phyloP scores from a whole-genome alignment of 2,329 filamentous ascomycete species.

The Claviceps spartinae region DNA sequence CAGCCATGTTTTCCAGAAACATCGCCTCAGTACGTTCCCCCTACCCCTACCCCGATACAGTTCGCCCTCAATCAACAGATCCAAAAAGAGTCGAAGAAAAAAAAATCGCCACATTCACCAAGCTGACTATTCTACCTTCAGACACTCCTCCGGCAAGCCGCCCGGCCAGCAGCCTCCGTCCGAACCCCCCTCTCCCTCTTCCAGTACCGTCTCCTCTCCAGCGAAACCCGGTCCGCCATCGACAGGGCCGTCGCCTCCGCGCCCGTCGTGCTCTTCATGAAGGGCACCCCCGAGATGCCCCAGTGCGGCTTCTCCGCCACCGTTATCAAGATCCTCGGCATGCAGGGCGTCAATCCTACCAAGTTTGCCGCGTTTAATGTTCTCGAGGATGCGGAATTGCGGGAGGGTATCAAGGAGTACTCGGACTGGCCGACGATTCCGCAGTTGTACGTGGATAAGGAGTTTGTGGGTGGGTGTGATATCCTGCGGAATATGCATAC shows the following conservation, averaged over 20 bases:
- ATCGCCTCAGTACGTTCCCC: slow-evolving; percentile 11
- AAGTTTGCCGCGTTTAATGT: slow-evolving; percentile 99
- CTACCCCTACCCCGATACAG: background rate
- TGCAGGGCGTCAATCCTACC: slow-evolving; percentile 86
- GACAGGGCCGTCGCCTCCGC: slow-evolving; percentile 79
- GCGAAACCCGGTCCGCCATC: slow-evolving; percentile 68
- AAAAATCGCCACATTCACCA: background rate
- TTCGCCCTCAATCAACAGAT: no score
- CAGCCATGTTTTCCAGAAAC: slow-evolving; percentile 9
- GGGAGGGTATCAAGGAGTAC: slow-evolving; percentile 94
- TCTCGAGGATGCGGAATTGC: slow-evolving; percentile 76
- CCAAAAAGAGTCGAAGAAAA: background rate
- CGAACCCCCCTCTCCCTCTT: slow-evolving; percentile 17
- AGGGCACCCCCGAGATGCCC: slow-evolving; percentile 89
- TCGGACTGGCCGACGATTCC: slow-evolving; percentile 99
- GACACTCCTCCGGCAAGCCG: slow-evolving; percentile 20
- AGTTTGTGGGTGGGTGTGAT: slow-evolving; percentile 96
- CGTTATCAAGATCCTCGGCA: slow-evolving; percentile 82
- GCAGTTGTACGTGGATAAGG: slow-evolving; percentile 87
- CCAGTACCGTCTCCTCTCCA: slow-evolving; percentile 60
- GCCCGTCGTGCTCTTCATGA: slow-evolving; percentile 97
- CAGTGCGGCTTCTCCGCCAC: slow-evolving; percentile 96
- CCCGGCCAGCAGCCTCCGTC: slow-evolving; percentile 16
- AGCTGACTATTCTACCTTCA: background rate
- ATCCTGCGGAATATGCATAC: slow-evolving; percentile 96